phyloP scores from a whole-genome alignment of 2,329 filamentous ascomycete genomes.

The Trichoderma arundinaceum region DNA sequence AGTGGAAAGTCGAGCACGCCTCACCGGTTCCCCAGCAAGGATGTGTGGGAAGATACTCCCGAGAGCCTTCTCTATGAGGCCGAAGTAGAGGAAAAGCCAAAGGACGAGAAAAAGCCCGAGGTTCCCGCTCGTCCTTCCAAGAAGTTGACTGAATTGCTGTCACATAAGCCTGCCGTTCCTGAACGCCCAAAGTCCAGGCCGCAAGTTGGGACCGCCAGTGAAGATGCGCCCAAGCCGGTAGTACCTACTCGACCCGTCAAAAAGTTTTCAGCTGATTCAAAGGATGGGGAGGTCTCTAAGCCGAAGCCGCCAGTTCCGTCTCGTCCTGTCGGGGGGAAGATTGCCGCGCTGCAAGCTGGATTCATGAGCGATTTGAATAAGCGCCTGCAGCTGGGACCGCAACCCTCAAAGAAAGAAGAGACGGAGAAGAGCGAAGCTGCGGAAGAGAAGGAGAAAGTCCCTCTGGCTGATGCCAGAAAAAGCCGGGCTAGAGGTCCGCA shows the following conservation, averaged over 20 bases:
- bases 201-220: conserved; percentile 50
- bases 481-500: conserved; percentile 86
- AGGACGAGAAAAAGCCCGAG: conserved; percentile 37
- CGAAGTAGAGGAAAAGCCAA: conserved; percentile 59
- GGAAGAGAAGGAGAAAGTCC: conserved; percentile 71
- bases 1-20: conserved; percentile 56
- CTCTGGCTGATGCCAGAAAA: conserved; percentile 89
- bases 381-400: conserved; percentile 84
- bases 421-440: conserved; percentile 60
- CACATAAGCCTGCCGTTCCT: conserved; percentile 52
- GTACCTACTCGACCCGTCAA: conserved; percentile 69
- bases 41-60: conserved; percentile 94
- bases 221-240: conserved; percentile 63
- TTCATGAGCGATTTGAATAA: conserved; percentile 95
- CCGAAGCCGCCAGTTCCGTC: conserved; percentile 81
- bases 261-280: conserved; percentile 46
- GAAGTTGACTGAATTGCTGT: conserved; percentile 45
- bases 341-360: conserved; percentile 85
- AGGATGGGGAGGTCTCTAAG: conserved; percentile 60
- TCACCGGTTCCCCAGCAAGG: conserved; percentile 84
- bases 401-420: conserved; percentile 77
- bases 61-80: conserved; percentile 82
- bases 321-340: conserved; percentile 80
- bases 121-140: conserved; percentile 44
- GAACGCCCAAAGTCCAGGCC: conserved; percentile 61